Percentiles rank a stretch among this genome's conserved stretches.
Conservation (phyloP, 495 filamentous ascomycete genomes). For the Lindgomyces ingoldianus region DNA sequence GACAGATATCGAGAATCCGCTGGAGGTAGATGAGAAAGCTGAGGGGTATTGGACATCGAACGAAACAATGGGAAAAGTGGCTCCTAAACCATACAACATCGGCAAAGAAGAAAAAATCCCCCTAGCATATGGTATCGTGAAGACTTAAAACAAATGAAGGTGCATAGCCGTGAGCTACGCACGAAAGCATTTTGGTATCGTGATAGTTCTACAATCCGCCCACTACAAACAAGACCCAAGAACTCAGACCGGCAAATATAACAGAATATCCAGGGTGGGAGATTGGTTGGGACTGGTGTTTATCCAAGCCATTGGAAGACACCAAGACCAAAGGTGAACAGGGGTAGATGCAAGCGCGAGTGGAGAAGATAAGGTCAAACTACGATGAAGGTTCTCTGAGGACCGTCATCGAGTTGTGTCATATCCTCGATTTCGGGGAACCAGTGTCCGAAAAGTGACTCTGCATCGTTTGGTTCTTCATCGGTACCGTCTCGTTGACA, state of each 20-base stretch:
- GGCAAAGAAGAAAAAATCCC: not conserved
- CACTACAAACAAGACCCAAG: not conserved
- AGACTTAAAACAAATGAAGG: not conserved
- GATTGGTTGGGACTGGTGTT: not conserved
- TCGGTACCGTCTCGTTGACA: slow-evolving; percentile 17
- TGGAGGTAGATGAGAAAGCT: not conserved
- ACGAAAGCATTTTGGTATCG: not conserved
- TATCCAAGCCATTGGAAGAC: not conserved
- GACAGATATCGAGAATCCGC: too few species aligned
- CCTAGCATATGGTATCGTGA: not conserved
- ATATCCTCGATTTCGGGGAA: slow-evolving; percentile 37
- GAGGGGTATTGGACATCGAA: not conserved
- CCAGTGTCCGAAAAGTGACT: slow-evolving; percentile 30
- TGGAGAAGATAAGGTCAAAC: slow-evolving; percentile 9
- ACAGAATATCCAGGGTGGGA: not conserved
- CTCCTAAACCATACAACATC: not conserved
- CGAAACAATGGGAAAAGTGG: not conserved
- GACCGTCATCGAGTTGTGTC: slow-evolving; percentile 30
- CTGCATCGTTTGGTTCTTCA: slow-evolving; percentile 29
- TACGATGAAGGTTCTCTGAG: slow-evolving; percentile 24
- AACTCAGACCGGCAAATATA: not conserved
- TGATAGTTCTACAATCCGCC: not conserved
- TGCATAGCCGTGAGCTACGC: not conserved
- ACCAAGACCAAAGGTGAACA: not conserved
- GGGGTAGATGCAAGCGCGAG: not conserved